Evolutionary conservation across 2,329 filamentous ascomycete genomes (phyloP), one percentile per base, ranked within the genome.

Genomic region (Aspergillus udagawae): DNA sequence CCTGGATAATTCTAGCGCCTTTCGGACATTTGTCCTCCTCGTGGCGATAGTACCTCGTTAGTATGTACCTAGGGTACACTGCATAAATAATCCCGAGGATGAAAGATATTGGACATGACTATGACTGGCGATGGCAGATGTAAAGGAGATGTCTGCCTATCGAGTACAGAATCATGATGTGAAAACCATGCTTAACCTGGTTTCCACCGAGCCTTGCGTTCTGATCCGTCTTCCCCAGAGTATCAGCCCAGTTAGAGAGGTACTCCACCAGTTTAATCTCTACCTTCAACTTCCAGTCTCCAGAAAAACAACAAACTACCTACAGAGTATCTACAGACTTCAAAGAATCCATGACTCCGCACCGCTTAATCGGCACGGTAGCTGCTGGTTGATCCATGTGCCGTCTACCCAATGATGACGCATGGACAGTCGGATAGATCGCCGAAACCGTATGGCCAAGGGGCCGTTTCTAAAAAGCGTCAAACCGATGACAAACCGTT

Each of bases 371-470:
- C 44, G 44, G 44, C 44, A 47, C 21, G 5, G 21, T 23, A 47
- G 9, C 10, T 12, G 28, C 28, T 29, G 44, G 23, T 27, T 21
- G 42, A 8, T 21, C n/a, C 21, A 23, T 21, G 7, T 23, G n/a
- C 21, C 12, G 25, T 38, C 20, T 45, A 52, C 6, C 60, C 60
- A 60, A 62, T 62, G 28, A 57, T 50, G 51, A 27, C 27, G n/a
- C 50, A 28, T 50, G 35, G 38, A 49, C 27, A 29, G 53, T 60
- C 54, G 57, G 55, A 53, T 53, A 53, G n/a, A 47, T 60, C 44
- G 52, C 63, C 61, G 58, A 58, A 50, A 38, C 54, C 41, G 10
- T 45, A 44, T 53, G 55, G 51, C 53, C 49, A 59, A 56, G 51
- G 38, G 25, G 32, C 56, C 47, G 48, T 42, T 56, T 27, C 28